Conservation (phyloP, 805 yeast genomes). For the Candida multigemmis region DNA sequence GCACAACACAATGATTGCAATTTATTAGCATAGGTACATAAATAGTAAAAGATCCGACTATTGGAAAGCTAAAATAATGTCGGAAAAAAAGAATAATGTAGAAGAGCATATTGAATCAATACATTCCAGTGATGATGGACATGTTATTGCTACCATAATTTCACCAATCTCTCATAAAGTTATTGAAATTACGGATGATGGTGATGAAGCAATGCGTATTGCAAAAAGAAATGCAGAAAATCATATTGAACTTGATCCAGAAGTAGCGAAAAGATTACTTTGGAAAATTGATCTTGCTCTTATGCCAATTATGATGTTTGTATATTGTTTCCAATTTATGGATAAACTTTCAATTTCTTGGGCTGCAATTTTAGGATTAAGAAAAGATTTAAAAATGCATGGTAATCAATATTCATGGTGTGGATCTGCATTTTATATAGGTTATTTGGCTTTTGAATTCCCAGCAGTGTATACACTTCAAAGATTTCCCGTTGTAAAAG, state of each 20-base stretch:
- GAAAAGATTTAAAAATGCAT: constrained; percentile 14
- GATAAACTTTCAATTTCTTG: constrained; percentile 12
- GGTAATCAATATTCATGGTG: constrained; percentile 18
- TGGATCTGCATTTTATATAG: constrained; percentile 48
- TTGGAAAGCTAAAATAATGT: no score
- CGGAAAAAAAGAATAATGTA: no score
- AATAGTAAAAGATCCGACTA: no score
- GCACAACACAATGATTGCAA: no score
- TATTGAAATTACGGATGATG: constrained; percentile 22
- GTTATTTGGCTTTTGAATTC: constrained; percentile 19
- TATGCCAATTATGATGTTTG: constrained; percentile 15
- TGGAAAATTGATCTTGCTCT: constrained; percentile 15
- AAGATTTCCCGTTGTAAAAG: constrained; percentile 26
- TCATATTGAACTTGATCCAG: constrained; percentile 8
- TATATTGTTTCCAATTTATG: constrained; percentile 22
- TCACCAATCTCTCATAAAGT: no score
- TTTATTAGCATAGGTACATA: no score
- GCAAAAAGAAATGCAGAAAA: constrained; percentile 15
- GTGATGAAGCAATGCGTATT: constrained; percentile 29
- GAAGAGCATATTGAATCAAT: no score
- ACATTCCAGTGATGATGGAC: no score
- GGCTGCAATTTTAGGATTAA: constrained; percentile 28
- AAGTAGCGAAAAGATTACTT: constrained; percentile 7
- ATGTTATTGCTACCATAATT: no score
- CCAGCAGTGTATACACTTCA: constrained; percentile 30